Evolutionary conservation across 2,329 filamentous ascomycete species (phyloP).

Genomic region (Biscogniauxia mediterranea): DNA sequence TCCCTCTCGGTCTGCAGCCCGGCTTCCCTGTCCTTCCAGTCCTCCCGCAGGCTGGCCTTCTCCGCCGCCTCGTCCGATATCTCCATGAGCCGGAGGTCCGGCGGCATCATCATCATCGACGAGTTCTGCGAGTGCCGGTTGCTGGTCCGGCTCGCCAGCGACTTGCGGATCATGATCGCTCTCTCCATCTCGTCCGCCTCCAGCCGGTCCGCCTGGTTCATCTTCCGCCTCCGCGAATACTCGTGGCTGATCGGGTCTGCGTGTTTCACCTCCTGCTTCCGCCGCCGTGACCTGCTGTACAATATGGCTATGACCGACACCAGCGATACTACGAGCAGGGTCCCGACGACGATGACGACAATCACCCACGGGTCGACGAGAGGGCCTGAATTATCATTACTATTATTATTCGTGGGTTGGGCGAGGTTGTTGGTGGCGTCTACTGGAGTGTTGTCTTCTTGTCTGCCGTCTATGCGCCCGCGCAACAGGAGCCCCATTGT

Average conservation of each 20-base stretch:
- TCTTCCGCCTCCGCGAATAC: conserved; percentile 13
- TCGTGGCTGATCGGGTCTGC: conserved; percentile 2
- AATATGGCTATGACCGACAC: conserved; percentile 20
- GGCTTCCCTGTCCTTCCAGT: conserved; percentile 43
- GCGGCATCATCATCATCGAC: background rate
- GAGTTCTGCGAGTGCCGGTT: conserved; percentile 9
- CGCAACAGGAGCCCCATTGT: background rate
- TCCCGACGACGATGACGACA: conserved; percentile 24
- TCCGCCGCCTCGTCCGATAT: conserved; percentile 22
- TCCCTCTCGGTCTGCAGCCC: conserved; percentile 30
- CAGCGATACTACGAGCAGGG: conserved; percentile 19
- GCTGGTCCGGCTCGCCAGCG: conserved; percentile 27
- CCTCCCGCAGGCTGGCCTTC: conserved; percentile 27
- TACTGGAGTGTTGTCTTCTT: background rate
- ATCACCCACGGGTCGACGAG: conserved; percentile 25
- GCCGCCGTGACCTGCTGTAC: conserved; percentile 18
- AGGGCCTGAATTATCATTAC: background rate
- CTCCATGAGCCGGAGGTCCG: conserved; percentile 17
- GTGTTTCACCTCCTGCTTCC: conserved; percentile 3
- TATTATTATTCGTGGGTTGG: background rate
- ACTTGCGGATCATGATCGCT: conserved; percentile 32
- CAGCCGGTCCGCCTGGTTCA: conserved; percentile 19
- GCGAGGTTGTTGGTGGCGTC: background rate
- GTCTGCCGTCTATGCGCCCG: background rate
- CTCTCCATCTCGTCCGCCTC: conserved; percentile 29